Percentiles rank a stretch among this genome's conserved stretches.
Evolutionary conservation across 2,329 filamentous ascomycete species (phyloP).

Genomic region (Fusarium temperatum): DNA sequence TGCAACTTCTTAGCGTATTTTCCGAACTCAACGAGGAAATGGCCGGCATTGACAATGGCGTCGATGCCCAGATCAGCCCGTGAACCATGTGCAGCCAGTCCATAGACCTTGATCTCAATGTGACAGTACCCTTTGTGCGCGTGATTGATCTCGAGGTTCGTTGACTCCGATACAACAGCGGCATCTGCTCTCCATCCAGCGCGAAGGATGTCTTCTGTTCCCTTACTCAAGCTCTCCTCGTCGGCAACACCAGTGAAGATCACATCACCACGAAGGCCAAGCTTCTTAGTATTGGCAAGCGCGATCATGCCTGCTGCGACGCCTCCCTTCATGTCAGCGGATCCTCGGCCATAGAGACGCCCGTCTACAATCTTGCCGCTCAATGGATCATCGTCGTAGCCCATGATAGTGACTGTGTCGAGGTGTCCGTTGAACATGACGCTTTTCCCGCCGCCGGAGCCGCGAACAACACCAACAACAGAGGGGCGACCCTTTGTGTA

Average conservation of each 20-base stretch:
- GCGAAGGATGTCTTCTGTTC: conserved; percentile 59
- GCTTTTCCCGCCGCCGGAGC: conserved; percentile 56
- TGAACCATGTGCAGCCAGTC: conserved; percentile 55
- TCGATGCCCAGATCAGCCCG: conserved; percentile 57
- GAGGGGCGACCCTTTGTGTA: conserved; percentile 57
- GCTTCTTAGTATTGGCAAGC: conserved; percentile 50
- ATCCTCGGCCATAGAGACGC: conserved; percentile 56
- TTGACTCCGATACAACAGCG: conserved; percentile 61
- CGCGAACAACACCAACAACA: conserved; percentile 57
- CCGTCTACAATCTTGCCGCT: conserved; percentile 53
- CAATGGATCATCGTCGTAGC: conserved; percentile 57
- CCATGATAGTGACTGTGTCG: conserved; percentile 59
- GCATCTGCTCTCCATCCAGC: conserved; percentile 64
- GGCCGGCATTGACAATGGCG: conserved; percentile 58
- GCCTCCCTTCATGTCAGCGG: conserved; percentile 62
- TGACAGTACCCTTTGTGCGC: conserved; percentile 62
- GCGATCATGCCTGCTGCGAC: conserved; percentile 57
- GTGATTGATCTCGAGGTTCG: conserved; percentile 51
- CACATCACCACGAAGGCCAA: conserved; percentile 56
- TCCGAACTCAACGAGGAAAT: conserved; percentile 57
- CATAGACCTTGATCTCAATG: conserved; percentile 54
- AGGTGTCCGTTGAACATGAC: conserved; percentile 64
- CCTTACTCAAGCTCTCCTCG: conserved; percentile 60
- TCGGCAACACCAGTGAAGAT: conserved; percentile 64
- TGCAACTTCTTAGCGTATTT: conserved; percentile 50